A percentile compares a stretch with the other conserved stretches of the same genome.
phyloP scores from a whole-genome alignment of 2,329 filamentous ascomycete genomes.

The Gyromitra esculenta region DNA sequence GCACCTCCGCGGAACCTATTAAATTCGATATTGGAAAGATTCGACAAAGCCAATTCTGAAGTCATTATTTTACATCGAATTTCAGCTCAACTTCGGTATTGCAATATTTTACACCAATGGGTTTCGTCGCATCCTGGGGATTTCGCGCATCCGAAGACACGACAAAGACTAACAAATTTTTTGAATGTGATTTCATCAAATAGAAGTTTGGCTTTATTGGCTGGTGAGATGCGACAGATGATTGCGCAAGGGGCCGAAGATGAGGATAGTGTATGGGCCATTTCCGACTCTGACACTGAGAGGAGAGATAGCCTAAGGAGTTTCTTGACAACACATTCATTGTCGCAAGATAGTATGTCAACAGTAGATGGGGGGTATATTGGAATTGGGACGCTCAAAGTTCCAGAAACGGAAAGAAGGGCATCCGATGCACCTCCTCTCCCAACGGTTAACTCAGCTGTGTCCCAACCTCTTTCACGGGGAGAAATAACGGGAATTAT shows the following conservation, averaged over 20 bases:
- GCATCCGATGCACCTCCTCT: slow-evolving; percentile 37
- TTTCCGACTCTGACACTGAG: slow-evolving; percentile 73
- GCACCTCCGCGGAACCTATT: slow-evolving; percentile 82
- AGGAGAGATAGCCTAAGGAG: slow-evolving; percentile 54
- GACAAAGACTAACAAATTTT: slow-evolving; percentile 77
- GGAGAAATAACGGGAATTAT: slow-evolving; percentile 25
- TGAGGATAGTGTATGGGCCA: slow-evolving; percentile 94
- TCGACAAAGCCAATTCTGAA: slow-evolving; percentile 76
- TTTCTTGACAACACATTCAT: slow-evolving; percentile 51
- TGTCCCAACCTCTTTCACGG: slow-evolving; percentile 39
- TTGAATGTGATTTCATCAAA: slow-evolving; percentile 77
- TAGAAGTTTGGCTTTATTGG: slow-evolving; percentile 83
- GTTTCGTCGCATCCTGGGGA: slow-evolving; percentile 89
- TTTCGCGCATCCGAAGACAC: slow-evolving; percentile 81
- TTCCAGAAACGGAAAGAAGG: slow-evolving; percentile 36
- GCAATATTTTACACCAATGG: slow-evolving; percentile 88
- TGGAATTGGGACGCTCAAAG: slow-evolving; percentile 23
- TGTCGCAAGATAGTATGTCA: slow-evolving; percentile 46
- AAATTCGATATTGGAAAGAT: slow-evolving; percentile 77
- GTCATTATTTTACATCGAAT: slow-evolving; percentile 77
- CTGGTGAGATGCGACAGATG: slow-evolving; percentile 83
- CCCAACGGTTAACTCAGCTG: slow-evolving; percentile 26
- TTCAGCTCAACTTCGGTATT: slow-evolving; percentile 81
- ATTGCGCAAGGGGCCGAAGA: slow-evolving; percentile 79
- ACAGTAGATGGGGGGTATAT: slow-evolving; percentile 44